Base-by-base conservation (phyloP, 192 early-diverging fungal genomes). In the Coemansia asiatica region DNA sequence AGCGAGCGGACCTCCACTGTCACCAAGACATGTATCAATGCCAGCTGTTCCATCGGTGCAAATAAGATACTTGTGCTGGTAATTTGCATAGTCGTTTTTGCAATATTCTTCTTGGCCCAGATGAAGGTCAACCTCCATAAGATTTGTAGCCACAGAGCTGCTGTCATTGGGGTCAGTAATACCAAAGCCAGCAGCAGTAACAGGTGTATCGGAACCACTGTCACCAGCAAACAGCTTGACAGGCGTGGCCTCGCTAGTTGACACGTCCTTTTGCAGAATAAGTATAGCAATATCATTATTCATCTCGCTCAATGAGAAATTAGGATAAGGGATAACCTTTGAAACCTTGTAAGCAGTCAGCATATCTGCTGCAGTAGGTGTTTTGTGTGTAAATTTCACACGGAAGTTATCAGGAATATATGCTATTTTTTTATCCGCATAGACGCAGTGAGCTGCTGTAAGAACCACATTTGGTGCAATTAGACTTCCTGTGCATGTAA, bases 391-490 rank as follows among this genome's bases (percentile, higher is more conserved):
- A 25, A 80, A 74, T 3, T 61, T 54, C 10, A 80, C 60, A 9
- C 60, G 35, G 13, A 59, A 60, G 18, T 68, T 53, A 25, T 47
- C 54, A 2, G 64, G 49, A 0, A 60, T 33, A 25, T 55, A 71
- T 0, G 2, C 0, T 0, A 12, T 38, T 0, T 44, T 31, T 9
- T 19, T n/a, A 23, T 44, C 60, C 6, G 38, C 31, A 28, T 65
- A 67, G 0, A 66, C 55, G 48, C 83, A 84, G 40, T 84, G 83
- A 0, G 67, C 83, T 0, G 83, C 83, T 0, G 79, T 76, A 15
- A 84, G 60, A 26, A 84, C 72, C 10, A 72, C 56, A 15, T 81
- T 79, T 21, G 75, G 62, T 1, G 75, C 70, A 46, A 84, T 71
- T 38, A 84, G 64, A 7, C 69, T 69, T 13, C 75, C 73, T 0